Evolutionary conservation across 257 asterid species (phyloP), one percentile per base, ranked within the genome.

Genomic region (Solanum dulcamara): DNA sequence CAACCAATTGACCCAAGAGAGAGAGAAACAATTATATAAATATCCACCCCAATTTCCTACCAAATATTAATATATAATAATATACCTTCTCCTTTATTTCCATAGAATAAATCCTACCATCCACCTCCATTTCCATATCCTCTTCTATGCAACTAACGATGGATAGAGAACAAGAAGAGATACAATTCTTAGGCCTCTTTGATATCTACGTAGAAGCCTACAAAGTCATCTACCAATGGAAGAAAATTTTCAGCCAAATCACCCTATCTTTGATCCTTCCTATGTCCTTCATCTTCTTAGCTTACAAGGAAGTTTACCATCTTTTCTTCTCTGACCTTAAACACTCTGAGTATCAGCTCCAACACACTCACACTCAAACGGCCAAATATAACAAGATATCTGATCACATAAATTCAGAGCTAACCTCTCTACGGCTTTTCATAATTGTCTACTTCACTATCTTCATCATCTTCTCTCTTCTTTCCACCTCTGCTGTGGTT

Each of bases 81-180:
- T 4, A 38, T 38, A 38, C 42, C 7, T 18, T 15, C 62, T 74
- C 57, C 24, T 40, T 28, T 26, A 28, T 13, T 9, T 67, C 24
- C 44, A 32, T 15, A 67, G 44, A 67, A 32, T 20, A 67, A 32
- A 67, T 24, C 24, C 79, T 33, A 22, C 3, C 44, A 68, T 35
- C 42, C 79, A 33, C 22, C 81, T 42, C n/a, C 81, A 75, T 42
- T 50, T 80, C 48, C 71, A 44, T 64, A 42, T 53, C 60, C 30
- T 59, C 30, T 85, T 55, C 26, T 85, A 30, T 83, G 11, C 20
- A 75, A 42, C 17, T 12, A 15, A 51, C 84, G 86, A 92, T 94
- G 98, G 96, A 94, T 8, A 88, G 64, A 86, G 95, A 91, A n/a
- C 97, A 89, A 86, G 95, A 94, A 85, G 92, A 94, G 44, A 91